Evolutionary conservation across 2,329 filamentous ascomycete species (phyloP), one percentile per base, ranked within the genome.

Genomic region (Calonectria pseudoreteaudii): DNA sequence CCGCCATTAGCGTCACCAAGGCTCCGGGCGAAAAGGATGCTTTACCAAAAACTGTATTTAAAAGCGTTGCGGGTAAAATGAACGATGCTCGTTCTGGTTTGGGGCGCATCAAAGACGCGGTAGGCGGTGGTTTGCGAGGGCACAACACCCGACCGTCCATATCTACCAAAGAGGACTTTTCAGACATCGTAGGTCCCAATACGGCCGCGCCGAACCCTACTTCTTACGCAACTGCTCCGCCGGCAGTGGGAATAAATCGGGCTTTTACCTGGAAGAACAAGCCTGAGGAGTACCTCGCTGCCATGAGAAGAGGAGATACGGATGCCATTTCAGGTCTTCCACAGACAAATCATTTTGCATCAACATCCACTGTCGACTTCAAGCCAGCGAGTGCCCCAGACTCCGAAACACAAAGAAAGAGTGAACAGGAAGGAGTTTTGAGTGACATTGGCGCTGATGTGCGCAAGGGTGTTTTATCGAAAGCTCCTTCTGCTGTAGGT

Each of bases 51-150:
- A 90, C 91, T 0, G 90, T 95, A 20, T 94, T 96, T 83, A 97
- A 94, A 82, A 94, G 93, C 74, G 94, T 97, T 20, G 93, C 93
- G 3, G 94, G 91, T 7, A 93, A 94, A 77, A 93, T 94, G 82
- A 94, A 91, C 75, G 95, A 97, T 83, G 94, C 95, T 58, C 92
- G 94, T 60, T 95, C 93, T 70, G 95, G 95, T 0, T 89, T 98
- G 70, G 94, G 94, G 2, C 92, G 94, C 44, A 95, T 98, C 82
- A 96, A 96, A 81, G 95, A 96, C 81, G 95, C 93, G 3, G 94
- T 98, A 44, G 94, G 94, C 1, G 88, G 88, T 18, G 86, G 86
- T 14, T 82, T 88, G n/a, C 87, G 88, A 75, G 88, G 90, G 2
- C 90, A 93, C 73, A 79, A 81, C 60, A 88, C 84, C 76, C 88